These are phyloP conservation scores for Neonectria punicea DNA, from an alignment of 2,329 filamentous ascomycete genomes.

Conservation along the genomic window DNA sequence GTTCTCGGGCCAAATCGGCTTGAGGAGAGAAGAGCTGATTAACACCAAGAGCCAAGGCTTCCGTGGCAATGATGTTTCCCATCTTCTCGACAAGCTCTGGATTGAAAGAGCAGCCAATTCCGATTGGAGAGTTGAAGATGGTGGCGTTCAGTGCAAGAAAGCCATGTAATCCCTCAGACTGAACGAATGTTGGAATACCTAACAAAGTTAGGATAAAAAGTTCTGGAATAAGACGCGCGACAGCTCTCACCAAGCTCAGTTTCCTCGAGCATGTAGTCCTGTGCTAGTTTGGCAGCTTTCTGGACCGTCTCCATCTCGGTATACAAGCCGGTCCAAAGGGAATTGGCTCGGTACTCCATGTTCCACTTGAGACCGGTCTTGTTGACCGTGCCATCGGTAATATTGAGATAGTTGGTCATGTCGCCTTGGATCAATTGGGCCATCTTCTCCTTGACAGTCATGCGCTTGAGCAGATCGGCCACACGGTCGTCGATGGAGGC, in stretches of 20 bases:
- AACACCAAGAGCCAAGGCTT: conserved; percentile 73
- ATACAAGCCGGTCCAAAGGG: conserved; percentile 78
- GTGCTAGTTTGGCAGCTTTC: conserved; percentile 70
- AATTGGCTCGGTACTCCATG: conserved; percentile 73
- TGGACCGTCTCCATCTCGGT: conserved; percentile 71
- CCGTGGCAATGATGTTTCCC: conserved; percentile 72
- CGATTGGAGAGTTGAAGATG: conserved; percentile 83
- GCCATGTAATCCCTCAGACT: conserved; percentile 80
- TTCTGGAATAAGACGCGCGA: conserved; percentile 44
- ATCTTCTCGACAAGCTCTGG: conserved; percentile 72
- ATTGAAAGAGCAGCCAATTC: conserved; percentile 77
- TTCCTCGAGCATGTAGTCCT: conserved; percentile 72
- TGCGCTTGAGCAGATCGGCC: conserved; percentile 73
- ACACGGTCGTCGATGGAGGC: conserved; percentile 73
- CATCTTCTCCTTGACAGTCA: conserved; percentile 80
- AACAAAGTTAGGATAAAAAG: neutral
- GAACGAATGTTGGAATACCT: conserved; percentile 78
- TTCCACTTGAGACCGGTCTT: conserved; percentile 72
- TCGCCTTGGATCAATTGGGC: conserved; percentile 77
- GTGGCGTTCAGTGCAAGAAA: conserved; percentile 78
- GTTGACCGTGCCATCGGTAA: conserved; percentile 74
- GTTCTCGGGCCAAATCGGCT: conserved; percentile 75
- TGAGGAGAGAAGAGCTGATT: conserved; percentile 80
- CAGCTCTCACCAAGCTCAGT: conserved; percentile 44
- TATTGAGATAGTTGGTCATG: conserved; percentile 78